A percentile compares a stretch with the other conserved stretches of the same genome.
These are phyloP conservation scores for Colletotrichum godetiae DNA, from an alignment of 2,329 filamentous ascomycete genomes.

Conservation along the genomic window DNA sequence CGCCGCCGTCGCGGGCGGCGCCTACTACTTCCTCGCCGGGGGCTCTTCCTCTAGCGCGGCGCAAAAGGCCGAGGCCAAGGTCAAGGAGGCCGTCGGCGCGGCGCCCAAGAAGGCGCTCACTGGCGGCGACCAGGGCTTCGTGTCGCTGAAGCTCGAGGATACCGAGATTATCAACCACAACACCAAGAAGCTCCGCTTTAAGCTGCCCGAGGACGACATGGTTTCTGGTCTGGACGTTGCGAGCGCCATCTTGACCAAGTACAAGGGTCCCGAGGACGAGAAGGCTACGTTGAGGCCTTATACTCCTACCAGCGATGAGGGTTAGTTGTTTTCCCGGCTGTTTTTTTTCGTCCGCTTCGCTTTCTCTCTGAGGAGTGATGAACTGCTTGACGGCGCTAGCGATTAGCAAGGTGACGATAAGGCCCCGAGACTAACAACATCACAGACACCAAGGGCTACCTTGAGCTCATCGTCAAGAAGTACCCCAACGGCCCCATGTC, in stretches of 20 bases:
- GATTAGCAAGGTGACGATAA: neutral
- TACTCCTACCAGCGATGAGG: slow-evolving; percentile 89
- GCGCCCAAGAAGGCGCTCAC: slow-evolving; percentile 69
- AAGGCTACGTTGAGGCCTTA: slow-evolving; percentile 94
- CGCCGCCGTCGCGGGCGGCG: slow-evolving; percentile 67
- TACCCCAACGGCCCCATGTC: slow-evolving; percentile 95
- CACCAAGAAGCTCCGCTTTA: slow-evolving; percentile 92
- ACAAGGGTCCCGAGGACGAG: slow-evolving; percentile 82
- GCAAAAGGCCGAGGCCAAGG: slow-evolving; percentile 68
- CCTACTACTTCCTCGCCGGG: slow-evolving; percentile 65
- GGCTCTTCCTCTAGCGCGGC: slow-evolving; percentile 49
- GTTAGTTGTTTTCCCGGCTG: slow-evolving; percentile 54
- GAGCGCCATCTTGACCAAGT: slow-evolving; percentile 93
- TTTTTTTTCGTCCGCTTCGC: neutral
- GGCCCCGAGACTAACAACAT: slow-evolving; percentile 8
- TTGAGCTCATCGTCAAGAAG: slow-evolving; percentile 92
- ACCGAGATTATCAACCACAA: slow-evolving; percentile 90
- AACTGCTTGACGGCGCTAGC: neutral
- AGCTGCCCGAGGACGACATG: slow-evolving; percentile 84
- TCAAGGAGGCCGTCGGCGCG: slow-evolving; percentile 54
- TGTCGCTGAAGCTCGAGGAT: slow-evolving; percentile 82
- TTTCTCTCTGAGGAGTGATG: neutral
- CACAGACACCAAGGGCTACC: slow-evolving; percentile 77
- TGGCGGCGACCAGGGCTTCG: slow-evolving; percentile 90
- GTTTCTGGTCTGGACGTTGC: slow-evolving; percentile 85